Evolutionary conservation across 2,329 filamentous ascomycete genomes (phyloP).

Genomic region (Didymella glomerata): DNA sequence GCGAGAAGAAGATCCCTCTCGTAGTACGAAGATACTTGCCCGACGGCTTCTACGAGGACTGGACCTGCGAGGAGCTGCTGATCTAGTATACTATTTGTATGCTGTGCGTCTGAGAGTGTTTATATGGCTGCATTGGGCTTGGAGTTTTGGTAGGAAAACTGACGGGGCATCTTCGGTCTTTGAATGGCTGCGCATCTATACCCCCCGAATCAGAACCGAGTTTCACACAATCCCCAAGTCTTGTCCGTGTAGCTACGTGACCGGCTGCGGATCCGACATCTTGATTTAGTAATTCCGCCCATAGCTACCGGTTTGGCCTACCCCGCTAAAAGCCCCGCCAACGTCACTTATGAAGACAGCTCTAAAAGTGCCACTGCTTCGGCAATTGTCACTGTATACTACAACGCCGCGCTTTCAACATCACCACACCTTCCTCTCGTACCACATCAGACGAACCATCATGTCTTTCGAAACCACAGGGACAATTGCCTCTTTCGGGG

Average conservation of each 20-base stretch:
- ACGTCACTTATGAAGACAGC: slow-evolving; percentile 41
- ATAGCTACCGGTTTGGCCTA: slow-evolving; percentile 14
- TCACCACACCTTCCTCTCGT: slow-evolving; percentile 19
- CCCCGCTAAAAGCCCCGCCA: slow-evolving; percentile 23
- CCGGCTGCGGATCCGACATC: slow-evolving; percentile 44
- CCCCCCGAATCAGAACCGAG: slow-evolving; percentile 49
- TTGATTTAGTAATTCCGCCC: slow-evolving; percentile 17
- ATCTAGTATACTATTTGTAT: slow-evolving; percentile 32
- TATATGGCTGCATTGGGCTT: slow-evolving; percentile 44
- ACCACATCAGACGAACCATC: slow-evolving; percentile 31
- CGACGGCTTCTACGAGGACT: slow-evolving; percentile 99
- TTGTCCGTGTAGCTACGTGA: slow-evolving; percentile 34
- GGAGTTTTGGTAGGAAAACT: slow-evolving; percentile 45
- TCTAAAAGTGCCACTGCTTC: slow-evolving; percentile 35
- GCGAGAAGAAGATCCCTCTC: slow-evolving; percentile 97
- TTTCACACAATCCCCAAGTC: slow-evolving; percentile 36
- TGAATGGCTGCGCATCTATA: slow-evolving; percentile 36
- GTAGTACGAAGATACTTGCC: slow-evolving; percentile 95
- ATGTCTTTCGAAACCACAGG: slow-evolving; percentile 86
- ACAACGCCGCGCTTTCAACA: slow-evolving; percentile 9
- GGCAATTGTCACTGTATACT: slow-evolving; percentile 17
- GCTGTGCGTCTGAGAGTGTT: slow-evolving; percentile 7
- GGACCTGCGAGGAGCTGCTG: slow-evolving; percentile 96
- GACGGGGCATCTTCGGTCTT: slow-evolving; percentile 44
- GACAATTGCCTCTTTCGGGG: slow-evolving; percentile 89